A percentile compares a stretch with the other conserved stretches of the same genome.
phyloP scores from a whole-genome alignment of 2,329 filamentous ascomycete species.

The Podosphaera leucotricha region DNA sequence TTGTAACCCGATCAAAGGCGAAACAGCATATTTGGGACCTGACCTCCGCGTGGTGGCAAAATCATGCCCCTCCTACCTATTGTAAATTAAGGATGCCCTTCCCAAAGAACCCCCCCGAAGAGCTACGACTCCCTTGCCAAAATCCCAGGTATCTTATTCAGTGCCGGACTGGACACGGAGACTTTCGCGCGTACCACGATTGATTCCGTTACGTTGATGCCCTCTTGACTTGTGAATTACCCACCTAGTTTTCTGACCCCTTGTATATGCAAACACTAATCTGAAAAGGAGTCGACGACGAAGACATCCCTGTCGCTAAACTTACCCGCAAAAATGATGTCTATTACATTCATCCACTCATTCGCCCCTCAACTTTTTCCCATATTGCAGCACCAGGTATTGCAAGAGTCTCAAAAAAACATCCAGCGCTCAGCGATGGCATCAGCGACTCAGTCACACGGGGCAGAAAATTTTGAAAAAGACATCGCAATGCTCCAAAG shows the following conservation, averaged over 20 bases:
- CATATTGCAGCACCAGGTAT: not conserved
- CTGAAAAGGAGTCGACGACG: too few relatives aligned
- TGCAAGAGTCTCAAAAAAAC: not conserved
- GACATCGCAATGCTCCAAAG: not conserved
- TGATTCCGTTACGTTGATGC: not conserved
- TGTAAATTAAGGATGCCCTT: not conserved
- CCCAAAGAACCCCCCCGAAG: not conserved
- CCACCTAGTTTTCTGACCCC: not conserved
- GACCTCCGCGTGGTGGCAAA: not conserved
- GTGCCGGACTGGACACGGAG: not conserved
- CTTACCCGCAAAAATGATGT: not conserved
- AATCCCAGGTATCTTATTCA: not conserved
- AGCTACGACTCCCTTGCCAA: not conserved
- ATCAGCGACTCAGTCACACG: not conserved
- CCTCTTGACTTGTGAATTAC: not conserved
- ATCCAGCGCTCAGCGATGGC: not conserved
- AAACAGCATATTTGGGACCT: not conserved
- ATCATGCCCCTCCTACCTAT: not conserved
- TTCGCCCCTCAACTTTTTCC: not conserved
- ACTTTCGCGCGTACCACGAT: not conserved
- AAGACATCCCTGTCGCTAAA: not conserved
- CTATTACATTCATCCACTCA: not conserved
- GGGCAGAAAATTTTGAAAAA: slow-evolving; percentile 1
- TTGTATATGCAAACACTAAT: too few relatives aligned
- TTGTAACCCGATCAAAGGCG: not conserved